Evolutionary conservation across 257 asterid species (phyloP), one percentile per base, ranked within the genome.

Genomic region (Schizonepeta tenuifolia): DNA sequence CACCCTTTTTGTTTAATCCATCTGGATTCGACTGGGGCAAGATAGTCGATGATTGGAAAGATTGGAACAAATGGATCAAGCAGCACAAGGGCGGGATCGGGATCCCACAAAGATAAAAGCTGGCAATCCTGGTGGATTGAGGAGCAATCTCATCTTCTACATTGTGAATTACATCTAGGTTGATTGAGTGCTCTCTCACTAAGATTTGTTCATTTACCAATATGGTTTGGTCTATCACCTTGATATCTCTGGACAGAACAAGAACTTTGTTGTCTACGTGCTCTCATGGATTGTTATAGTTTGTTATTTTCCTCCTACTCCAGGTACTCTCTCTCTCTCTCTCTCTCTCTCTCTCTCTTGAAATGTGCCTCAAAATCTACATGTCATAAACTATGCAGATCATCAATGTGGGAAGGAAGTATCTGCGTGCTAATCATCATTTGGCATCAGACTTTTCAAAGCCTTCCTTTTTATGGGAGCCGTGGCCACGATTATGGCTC

Each of bases 111-210:
- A 67, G 97, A 91, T 53, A 94, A 91, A 74, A 94, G 99, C 76
- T 94, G 99, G 99, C 89, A 94, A 35, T 94, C 99, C 6, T 94
- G 99, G 99, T 94, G 99, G 99, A 75, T 86, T 7, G 99, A 91
- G 55, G 99, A 94, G 83, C 96, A 92, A 61, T 82, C 92, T 35
- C 97, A 91, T 85, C 91, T 93, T 58, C 95, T 82, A 22, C 91
- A 89, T 73, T 81, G 88, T 15, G 96, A 31, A 77, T 93, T 59
- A 78, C 78, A 64, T 91, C 99, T 15, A 80, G 95, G 75, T 65
- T 94, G 5, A 79, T 91, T 7, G 99, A 94, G 82, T 94, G n/a
- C 65, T 69, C 96, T 94, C 43, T 94, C 96, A 0, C 72, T 91
- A 0, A 88, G 99, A 79, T 94, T 94, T 63, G 24, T 94, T 94